Base-by-base conservation (phyloP, 1,284 basidiomycete genomes). In the Malassezia furfur region DNA sequence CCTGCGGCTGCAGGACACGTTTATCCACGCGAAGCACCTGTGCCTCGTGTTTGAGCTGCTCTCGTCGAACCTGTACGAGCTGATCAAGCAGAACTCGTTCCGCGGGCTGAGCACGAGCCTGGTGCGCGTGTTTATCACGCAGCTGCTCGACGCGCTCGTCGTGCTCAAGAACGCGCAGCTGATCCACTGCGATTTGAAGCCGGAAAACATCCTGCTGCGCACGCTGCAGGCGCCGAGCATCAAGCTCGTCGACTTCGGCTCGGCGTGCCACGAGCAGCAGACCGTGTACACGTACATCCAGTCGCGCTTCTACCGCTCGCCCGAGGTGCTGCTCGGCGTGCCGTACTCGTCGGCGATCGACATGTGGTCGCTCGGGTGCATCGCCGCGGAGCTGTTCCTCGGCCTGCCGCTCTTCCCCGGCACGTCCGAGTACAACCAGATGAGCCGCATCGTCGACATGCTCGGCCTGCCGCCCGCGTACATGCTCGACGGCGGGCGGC, bases 51-150 rank as follows among this genome's bases (percentile, higher is more conserved):
- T 98, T 74, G 93, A 99, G 77, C 82, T 96, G 54, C 82, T 99
- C 8, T 94, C 90, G 17, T 94, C 90, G 38, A 99, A 99, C 75
- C 80, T 98, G 58, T 98, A 98, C 80, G 93, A 99, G 77, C 83
- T 99, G 67, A 98, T 99, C 84, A 98, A 98, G 80, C 94, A 98
- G 78, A 98, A 98, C 77, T 90, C 93, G 74, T 99, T 98, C 81
- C 88, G 94, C 76, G 94, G 93, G 2, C 79, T 98, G 50, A 91
- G 87, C 77, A 93, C 90, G 5, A 89, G 93, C 73, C 84, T 98
- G 45, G 93, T 98, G 67, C 90, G 96, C 70, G 93, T 98, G 35
- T 99, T 99, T 72, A 96, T 93, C 53, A 85, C 88, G 1, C 93
- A 98, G 76, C 78, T 99, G 34, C 79, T 98, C 55, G 94, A 98